These are phyloP conservation scores for Geotrichum fermentans DNA, from an alignment of 1,139 yeast species.

Conservation along the genomic window DNA sequence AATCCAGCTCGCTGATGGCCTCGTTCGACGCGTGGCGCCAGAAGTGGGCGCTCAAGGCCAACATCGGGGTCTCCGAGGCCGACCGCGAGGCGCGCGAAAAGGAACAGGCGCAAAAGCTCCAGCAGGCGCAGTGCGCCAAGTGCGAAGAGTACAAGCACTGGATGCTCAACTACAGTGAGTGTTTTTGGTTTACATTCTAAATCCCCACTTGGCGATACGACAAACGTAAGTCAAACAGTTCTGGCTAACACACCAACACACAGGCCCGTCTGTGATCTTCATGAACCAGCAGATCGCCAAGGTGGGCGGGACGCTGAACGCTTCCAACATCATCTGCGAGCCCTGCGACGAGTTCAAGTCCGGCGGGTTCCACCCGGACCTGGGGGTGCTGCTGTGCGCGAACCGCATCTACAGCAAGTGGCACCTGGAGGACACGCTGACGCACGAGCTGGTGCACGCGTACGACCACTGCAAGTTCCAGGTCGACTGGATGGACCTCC, in stretches of 20 bases:
- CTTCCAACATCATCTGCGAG: conserved; percentile 64
- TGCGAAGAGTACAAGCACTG: conserved; percentile 76
- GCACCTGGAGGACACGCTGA: conserved; percentile 83
- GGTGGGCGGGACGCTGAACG: conserved; percentile 52
- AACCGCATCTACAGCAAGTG: conserved; percentile 72
- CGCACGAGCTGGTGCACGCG: conserved; percentile 92
- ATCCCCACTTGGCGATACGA: too few relatives aligned
- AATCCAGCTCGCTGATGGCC: conserved; percentile 13
- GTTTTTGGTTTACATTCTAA: background rate
- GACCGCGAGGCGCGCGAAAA: conserved; percentile 57
- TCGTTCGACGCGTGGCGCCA: conserved; percentile 85
- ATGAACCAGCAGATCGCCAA: conserved; percentile 81
- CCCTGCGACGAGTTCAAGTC: conserved; percentile 82
- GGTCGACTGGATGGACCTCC: conserved; percentile 74
- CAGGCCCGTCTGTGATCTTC: conserved; percentile 78
- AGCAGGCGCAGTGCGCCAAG: conserved; percentile 54
- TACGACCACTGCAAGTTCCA: conserved; percentile 86
- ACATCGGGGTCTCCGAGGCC: conserved; percentile 54
- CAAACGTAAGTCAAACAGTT: too few relatives aligned
- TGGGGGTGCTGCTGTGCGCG: conserved; percentile 82
- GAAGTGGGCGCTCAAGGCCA: conserved; percentile 66
- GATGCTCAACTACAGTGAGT: conserved; percentile 54
- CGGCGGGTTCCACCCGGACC: conserved; percentile 89
- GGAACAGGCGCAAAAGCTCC: conserved; percentile 44
- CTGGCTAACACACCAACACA: too few relatives aligned